Evolutionary conservation across 805 yeast species (phyloP).

Genomic region (Metahyphopichia silvanorum): DNA sequence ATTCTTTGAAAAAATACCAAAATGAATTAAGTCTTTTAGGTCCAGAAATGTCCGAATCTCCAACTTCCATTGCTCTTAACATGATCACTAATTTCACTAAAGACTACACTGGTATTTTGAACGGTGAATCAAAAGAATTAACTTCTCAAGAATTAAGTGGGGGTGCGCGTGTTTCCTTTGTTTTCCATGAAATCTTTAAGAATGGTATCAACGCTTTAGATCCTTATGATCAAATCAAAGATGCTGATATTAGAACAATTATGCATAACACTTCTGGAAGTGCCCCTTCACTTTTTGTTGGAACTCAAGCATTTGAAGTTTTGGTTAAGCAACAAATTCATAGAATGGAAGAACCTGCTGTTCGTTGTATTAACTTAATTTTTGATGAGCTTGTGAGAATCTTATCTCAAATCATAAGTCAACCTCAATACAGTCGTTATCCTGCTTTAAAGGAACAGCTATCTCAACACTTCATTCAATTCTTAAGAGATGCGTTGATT

Average conservation of each 20-base stretch:
- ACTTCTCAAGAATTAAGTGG: conserved; percentile 90
- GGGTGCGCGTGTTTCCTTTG: conserved; percentile 96
- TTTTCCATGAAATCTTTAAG: conserved; percentile 92
- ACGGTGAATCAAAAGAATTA: conserved; percentile 89
- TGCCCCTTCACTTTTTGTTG: conserved; percentile 93
- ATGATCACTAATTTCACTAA: conserved; percentile 91
- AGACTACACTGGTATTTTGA: conserved; percentile 86
- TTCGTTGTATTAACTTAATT: conserved; percentile 83
- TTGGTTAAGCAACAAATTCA: conserved; percentile 89
- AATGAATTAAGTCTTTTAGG: conserved; percentile 76
- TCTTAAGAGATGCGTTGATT: conserved; percentile 68
- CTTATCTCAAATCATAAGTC: conserved; percentile 75
- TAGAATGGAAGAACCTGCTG: conserved; percentile 90
- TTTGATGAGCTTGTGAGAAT: conserved; percentile 95
- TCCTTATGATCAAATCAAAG: conserved; percentile 95
- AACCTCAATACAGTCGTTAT: conserved; percentile 81
- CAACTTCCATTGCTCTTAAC: conserved; percentile 83
- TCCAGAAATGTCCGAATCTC: conserved; percentile 84
- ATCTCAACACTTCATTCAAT: conserved; percentile 74
- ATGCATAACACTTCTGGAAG: conserved; percentile 97
- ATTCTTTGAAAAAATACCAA: conserved; percentile 80
- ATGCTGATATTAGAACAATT: conserved; percentile 92
- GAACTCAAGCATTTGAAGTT: conserved; percentile 96
- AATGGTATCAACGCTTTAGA: conserved; percentile 89
- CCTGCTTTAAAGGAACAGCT: conserved; percentile 89